Conservation (phyloP, 1,284 basidiomycete species). For the Melampsora abietis-canadensis region DNA sequence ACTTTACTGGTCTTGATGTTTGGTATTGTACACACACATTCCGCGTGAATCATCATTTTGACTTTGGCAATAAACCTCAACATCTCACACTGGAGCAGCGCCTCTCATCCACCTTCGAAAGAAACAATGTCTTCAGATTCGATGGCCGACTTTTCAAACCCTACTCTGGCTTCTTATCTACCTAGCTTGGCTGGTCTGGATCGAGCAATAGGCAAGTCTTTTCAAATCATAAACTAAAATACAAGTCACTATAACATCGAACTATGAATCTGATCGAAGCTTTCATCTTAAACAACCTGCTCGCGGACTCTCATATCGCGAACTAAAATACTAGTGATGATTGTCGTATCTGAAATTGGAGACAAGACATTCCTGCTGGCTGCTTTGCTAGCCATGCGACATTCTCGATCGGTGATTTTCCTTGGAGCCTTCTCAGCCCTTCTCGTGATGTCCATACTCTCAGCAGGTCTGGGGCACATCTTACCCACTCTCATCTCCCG, state of each 20-base stretch:
- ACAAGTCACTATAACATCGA: not conserved
- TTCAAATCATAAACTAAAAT: not conserved
- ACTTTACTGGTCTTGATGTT: too few relatives aligned
- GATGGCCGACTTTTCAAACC: not conserved
- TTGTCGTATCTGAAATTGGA: constrained; percentile 60
- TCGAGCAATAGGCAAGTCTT: constrained; percentile 32
- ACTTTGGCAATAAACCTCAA: too few relatives aligned
- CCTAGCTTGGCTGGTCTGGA: constrained; percentile 40
- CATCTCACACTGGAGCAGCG: too few relatives aligned
- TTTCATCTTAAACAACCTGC: not conserved
- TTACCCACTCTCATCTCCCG: constrained; percentile 75
- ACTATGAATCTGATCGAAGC: not conserved
- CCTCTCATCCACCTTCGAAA: too few relatives aligned
- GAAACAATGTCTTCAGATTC: not conserved
- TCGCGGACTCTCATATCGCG: not conserved
- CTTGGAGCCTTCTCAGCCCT: constrained; percentile 82
- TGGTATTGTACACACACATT: too few relatives aligned
- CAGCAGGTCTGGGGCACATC: constrained; percentile 79
- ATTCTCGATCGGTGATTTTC: constrained; percentile 80
- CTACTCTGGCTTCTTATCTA: constrained; percentile 2
- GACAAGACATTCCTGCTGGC: constrained; percentile 98
- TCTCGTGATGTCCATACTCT: constrained; percentile 85
- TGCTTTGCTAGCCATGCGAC: constrained; percentile 93
- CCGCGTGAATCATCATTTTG: too few relatives aligned
- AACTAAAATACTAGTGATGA: not conserved